phyloP scores from a whole-genome alignment of 495 filamentous ascomycete genomes.

The Durotheca rogersii region DNA sequence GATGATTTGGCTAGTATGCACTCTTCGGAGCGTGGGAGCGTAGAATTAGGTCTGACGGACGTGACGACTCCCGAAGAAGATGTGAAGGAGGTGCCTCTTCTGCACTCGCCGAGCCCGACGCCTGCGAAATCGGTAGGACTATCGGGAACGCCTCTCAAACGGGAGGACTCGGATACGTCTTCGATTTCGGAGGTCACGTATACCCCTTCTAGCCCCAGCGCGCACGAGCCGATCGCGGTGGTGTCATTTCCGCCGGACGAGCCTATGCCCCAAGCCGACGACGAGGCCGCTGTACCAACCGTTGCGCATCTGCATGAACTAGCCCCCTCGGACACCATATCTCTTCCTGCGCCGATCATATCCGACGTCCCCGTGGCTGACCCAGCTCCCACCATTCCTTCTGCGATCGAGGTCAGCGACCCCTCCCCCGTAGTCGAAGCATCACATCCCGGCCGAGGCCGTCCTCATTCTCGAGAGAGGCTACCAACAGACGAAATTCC shows the following conservation, averaged over 20 bases:
- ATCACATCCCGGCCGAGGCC: conserved; percentile 17
- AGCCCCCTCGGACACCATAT: not conserved
- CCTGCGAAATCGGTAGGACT: conserved; percentile 40
- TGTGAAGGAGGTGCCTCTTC: conserved; percentile 32
- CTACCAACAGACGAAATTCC: conserved; percentile 10
- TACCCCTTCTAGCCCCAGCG: conserved; percentile 18
- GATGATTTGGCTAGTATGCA: conserved; percentile 25
- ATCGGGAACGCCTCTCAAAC: conserved; percentile 24
- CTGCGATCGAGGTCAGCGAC: not conserved
- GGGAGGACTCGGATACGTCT: conserved; percentile 32
- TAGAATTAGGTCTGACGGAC: conserved; percentile 39
- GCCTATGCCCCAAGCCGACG: not conserved
- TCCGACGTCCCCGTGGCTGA: not conserved
- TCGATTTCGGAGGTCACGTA: conserved; percentile 29
- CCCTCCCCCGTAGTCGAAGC: not conserved
- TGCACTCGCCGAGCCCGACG: conserved; percentile 42
- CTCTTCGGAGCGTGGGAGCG: conserved; percentile 25
- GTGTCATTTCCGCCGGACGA: conserved; percentile 21
- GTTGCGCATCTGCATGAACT: conserved; percentile 9
- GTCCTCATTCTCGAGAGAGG: conserved; percentile 22
- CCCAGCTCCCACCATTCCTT: not conserved
- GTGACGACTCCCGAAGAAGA: conserved; percentile 45
- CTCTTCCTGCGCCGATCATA: not conserved
- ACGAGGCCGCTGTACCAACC: not conserved
- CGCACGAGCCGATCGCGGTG: conserved; percentile 27